A percentile compares a stretch with the other conserved stretches of the same genome.
phyloP scores from a whole-genome alignment of 2,329 filamentous ascomycete genomes.

The Phaeosphaeria sp. region DNA sequence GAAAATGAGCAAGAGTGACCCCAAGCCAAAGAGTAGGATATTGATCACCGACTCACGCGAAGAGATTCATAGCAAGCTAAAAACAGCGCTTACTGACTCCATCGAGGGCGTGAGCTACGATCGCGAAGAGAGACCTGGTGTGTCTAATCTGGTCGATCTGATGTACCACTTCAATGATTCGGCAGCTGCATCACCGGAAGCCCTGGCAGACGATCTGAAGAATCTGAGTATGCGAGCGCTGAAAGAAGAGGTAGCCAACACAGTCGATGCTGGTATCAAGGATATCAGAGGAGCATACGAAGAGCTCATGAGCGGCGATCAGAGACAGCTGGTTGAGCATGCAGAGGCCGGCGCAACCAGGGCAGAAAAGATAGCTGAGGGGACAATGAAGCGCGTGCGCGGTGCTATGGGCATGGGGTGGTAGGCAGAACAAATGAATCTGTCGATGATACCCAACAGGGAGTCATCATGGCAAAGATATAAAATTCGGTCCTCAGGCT shows the following conservation, averaged over 20 bases:
- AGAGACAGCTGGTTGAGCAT: constrained; percentile 63
- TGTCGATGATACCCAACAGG: neutral
- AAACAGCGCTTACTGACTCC: constrained; percentile 78
- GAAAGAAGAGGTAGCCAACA: constrained; percentile 69
- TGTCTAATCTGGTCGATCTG: constrained; percentile 86
- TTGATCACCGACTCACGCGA: constrained; percentile 75
- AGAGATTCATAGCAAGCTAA: constrained; percentile 73
- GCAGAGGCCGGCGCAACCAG: constrained; percentile 65
- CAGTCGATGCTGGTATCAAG: constrained; percentile 61
- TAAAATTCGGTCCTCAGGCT: neutral
- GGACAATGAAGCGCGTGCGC: constrained; percentile 52
- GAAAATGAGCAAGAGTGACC: constrained; percentile 96
- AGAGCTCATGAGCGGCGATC: constrained; percentile 59
- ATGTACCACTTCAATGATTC: constrained; percentile 70
- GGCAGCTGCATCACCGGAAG: constrained; percentile 47
- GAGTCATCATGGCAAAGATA: neutral
- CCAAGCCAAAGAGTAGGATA: constrained; percentile 76
- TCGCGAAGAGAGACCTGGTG: constrained; percentile 72
- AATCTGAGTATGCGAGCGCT: constrained; percentile 62
- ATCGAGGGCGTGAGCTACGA: constrained; percentile 74
- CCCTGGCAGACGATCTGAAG: constrained; percentile 56
- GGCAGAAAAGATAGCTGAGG: constrained; percentile 67
- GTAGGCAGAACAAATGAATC: constrained; percentile 25
- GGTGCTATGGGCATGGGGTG: constrained; percentile 28
- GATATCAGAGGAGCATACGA: constrained; percentile 65